Evolutionary conservation across 176 grass and related monocot species (phyloP), one percentile per base, ranked within the genome.

Genomic region (Saccharum officinarum): DNA sequence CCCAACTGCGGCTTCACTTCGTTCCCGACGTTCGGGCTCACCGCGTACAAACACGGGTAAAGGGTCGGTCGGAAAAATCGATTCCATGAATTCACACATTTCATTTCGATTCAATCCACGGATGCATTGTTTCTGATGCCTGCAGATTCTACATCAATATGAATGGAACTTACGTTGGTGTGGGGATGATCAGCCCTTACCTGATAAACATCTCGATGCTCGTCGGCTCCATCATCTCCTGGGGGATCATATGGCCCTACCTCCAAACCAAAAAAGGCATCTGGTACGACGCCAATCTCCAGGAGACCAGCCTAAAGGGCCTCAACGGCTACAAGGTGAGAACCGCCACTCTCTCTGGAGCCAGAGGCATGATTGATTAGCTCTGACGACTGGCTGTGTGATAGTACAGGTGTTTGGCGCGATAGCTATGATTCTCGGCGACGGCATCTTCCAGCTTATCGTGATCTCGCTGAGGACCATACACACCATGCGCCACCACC

Each of bases 181-280:
- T 94, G 16, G 92, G 94, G 39, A 97, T 97, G 92, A 97, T 97
- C 63, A 90, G 92, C 67, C 94, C 92, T 82, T 81, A 82, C 73
- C 89, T 94, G 79, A 92, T 97, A 78, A 94, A 94, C 82, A 22
- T 92, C 49, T 97, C 94, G 11, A 79, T 97, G 83, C 83, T 97
- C 5, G 42, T 87, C 26, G 87, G 94, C 1, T 86, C 92, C 78
- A 67, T 97, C 81, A 20, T 97, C 65, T 97, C 94, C 60, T 92
- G 92, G 94, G 92, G 89, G 3, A 30, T 97, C 80, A 67, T 97
- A 73, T 90, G 90, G 87, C 94, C 94, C 7, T 88, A 86, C 86
- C 92, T 97, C 67, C 55, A 23, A 18, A 86, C 20, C 65, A 92
- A 89, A 52, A 88, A 75, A 46, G 92, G 94, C 22, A 61, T 9